phyloP scores from a whole-genome alignment of 2,329 filamentous ascomycete species.

The Bipolaris zeicola region DNA sequence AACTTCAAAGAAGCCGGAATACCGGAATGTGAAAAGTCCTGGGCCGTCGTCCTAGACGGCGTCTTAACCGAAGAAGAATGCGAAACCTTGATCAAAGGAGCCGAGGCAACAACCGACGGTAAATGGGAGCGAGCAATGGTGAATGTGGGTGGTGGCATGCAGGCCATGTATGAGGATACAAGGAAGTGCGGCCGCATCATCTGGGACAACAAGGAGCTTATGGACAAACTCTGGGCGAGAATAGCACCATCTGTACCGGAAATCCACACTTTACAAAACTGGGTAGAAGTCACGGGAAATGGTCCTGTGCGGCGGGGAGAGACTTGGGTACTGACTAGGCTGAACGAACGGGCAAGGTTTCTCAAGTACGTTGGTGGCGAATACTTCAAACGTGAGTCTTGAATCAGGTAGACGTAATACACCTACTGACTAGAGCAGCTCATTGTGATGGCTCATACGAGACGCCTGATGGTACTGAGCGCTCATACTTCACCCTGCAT shows the following conservation, averaged over 20 bases:
- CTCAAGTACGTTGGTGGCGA: constrained; percentile 73
- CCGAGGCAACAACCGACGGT: constrained; percentile 38
- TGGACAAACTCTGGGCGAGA: constrained; percentile 67
- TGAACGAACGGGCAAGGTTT: constrained; percentile 78
- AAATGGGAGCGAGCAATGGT: constrained; percentile 73
- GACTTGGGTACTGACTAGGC: constrained; percentile 52
- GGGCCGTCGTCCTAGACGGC: constrained; percentile 68
- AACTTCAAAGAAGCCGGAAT: constrained; percentile 58
- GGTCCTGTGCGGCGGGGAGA: constrained; percentile 52
- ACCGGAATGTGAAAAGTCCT: constrained; percentile 59
- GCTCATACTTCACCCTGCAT: constrained; percentile 61
- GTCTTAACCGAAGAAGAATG: constrained; percentile 70
- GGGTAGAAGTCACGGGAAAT: constrained; percentile 52
- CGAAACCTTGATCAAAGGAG: constrained; percentile 35
- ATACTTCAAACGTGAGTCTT: constrained; percentile 65
- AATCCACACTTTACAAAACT: constrained; percentile 53
- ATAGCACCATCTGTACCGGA: constrained; percentile 54
- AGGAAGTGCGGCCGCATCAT: constrained; percentile 79
- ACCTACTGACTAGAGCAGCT: constrained; percentile 47
- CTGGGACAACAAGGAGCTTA: constrained; percentile 69
- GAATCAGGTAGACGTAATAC: background rate
- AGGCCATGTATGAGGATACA: constrained; percentile 62
- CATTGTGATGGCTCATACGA: constrained; percentile 72
- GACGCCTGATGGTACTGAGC: constrained; percentile 59
- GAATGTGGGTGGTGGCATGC: constrained; percentile 66